Base-by-base conservation (phyloP, 768 basidiomycete genomes). In the Lentinula detonsa region DNA sequence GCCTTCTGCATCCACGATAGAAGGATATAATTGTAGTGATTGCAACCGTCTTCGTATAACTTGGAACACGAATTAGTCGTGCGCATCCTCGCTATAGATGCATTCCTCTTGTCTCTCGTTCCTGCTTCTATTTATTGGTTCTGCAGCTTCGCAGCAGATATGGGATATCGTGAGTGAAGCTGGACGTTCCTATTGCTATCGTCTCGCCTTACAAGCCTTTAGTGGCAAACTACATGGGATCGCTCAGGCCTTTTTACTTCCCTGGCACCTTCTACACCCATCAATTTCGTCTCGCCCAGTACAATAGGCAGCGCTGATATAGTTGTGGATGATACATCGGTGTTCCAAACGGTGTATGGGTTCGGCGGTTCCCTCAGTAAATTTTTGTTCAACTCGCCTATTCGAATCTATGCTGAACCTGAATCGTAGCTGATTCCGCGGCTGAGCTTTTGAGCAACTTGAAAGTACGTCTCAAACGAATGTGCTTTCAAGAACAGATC, bases 281-380 rank as follows among this genome's bases (percentile, higher is more conserved):
- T 88, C 62, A 83, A 81, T 67, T 89, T 87, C 65, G 76, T 64
- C 5, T 69, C 78, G n/a, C 85, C 87, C 7, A 83, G 87, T 0
- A 57, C 81, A 4, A 78, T 78, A 42, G 86, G 78, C 2, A 75
- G 74, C 48, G 88, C 87, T 0, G 81, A 90, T 67, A 90, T 91
- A 57, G 76, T 78, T 45, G 72, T 91, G 13, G 70, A 83, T 53
- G 87, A 88, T 67, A 71, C 70, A 2, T 64, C 73, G 2, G 69
- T 78, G n/a, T 85, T 81, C 70, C 90, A 90, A 71, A 72, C 76
- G 0, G 83, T 91, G 43, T 78, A 76, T 56, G 89, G 90, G 11
- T 87, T 88, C 65, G 89, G 89, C 0, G 86, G 79, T 8, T 66
- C 84, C 0, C 73, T 91, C 35, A 90, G 90, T 90, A 65, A 59